Percentiles rank a stretch among this genome's conserved stretches.
phyloP scores from a whole-genome alignment of 2,329 filamentous ascomycete species.

The Pseudogymnoascus sp. region DNA sequence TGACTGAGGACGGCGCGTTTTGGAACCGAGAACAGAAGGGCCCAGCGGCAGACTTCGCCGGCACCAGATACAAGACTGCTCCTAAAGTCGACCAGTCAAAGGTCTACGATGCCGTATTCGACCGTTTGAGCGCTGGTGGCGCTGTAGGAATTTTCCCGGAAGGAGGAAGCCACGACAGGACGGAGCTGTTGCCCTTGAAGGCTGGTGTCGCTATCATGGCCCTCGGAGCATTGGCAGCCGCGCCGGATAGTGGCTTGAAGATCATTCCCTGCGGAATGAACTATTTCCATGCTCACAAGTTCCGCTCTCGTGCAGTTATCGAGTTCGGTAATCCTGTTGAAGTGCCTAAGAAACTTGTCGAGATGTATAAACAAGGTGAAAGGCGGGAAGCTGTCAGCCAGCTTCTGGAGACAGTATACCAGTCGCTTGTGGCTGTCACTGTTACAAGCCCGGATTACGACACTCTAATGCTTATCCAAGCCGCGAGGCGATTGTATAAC shows the following conservation, averaged over 20 bases:
- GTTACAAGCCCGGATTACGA: conserved; percentile 92
- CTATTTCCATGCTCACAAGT: conserved; percentile 98
- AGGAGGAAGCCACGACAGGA: conserved; percentile 90
- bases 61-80: conserved; percentile 77
- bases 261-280: conserved; percentile 99
- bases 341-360: conserved; percentile 70
- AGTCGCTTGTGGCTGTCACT: conserved; percentile 77
- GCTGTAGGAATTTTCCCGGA: conserved; percentile 97
- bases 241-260: conserved; percentile 80
- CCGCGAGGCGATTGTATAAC: conserved; percentile 86
- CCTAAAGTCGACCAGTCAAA: conserved; percentile 90
- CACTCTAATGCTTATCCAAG: conserved; percentile 93
- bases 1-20: conserved; percentile 58
- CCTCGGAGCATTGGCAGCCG: conserved; percentile 74
- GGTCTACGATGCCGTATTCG: conserved; percentile 90
- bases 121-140: conserved; percentile 69
- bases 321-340: conserved; percentile 90
- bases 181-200: conserved; percentile 85
- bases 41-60: conserved; percentile 55
- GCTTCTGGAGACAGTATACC: conserved; percentile 78
- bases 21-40: conserved; percentile 46
- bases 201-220: conserved; percentile 98
- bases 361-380: conserved; percentile 76
- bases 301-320: conserved; percentile 87
- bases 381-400: conserved; percentile 79